phyloP scores from a whole-genome alignment of 2,329 filamentous ascomycete genomes.

The Sphaerulina populicola region DNA sequence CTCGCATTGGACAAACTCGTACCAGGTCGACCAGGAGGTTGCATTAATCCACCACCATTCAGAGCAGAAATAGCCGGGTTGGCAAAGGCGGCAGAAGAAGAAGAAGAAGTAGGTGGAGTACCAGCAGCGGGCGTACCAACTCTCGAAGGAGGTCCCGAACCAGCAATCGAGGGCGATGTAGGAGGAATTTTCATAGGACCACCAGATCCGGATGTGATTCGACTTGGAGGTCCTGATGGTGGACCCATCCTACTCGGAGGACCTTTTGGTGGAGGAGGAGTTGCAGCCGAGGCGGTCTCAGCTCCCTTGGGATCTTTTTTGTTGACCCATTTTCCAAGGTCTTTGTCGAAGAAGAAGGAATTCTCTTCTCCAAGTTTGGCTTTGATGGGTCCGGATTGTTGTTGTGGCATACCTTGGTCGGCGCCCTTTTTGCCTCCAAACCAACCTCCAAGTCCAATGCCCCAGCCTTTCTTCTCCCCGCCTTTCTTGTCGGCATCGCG shows the following conservation, averaged over 20 bases:
- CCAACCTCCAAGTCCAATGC: conserved; percentile 67
- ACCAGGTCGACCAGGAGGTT: conserved; percentile 60
- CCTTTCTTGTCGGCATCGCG: conserved; percentile 41
- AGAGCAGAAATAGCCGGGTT: conserved; percentile 12
- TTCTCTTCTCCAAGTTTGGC: conserved; percentile 92
- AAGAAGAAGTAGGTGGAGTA: conserved; percentile 1
- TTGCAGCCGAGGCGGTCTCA: conserved; percentile 46
- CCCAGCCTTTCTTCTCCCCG: conserved; percentile 46
- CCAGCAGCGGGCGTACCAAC: conserved; percentile 27
- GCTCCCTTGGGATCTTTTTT: conserved; percentile 64
- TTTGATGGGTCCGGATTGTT: conserved; percentile 57
- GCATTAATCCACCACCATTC: conserved; percentile 24
- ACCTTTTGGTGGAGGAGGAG: conserved; percentile 65
- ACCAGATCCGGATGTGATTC: conserved; percentile 20
- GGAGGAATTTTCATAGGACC: conserved; percentile 10
- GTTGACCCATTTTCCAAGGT: conserved; percentile 97
- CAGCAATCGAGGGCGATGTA: conserved; percentile 9
- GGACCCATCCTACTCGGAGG: conserved; percentile 48
- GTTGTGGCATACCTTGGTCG: conserved; percentile 49
- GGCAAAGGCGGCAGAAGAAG: too few species aligned
- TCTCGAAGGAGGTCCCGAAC: conserved; percentile 28
- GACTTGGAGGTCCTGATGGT: conserved; percentile 32
- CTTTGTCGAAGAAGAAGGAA: conserved; percentile 86
- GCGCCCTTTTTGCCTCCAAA: conserved; percentile 57
- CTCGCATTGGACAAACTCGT: conserved; percentile 87